Conservation (phyloP, 2,329 filamentous ascomycete species). For the Phyllosticta capitalensis region DNA sequence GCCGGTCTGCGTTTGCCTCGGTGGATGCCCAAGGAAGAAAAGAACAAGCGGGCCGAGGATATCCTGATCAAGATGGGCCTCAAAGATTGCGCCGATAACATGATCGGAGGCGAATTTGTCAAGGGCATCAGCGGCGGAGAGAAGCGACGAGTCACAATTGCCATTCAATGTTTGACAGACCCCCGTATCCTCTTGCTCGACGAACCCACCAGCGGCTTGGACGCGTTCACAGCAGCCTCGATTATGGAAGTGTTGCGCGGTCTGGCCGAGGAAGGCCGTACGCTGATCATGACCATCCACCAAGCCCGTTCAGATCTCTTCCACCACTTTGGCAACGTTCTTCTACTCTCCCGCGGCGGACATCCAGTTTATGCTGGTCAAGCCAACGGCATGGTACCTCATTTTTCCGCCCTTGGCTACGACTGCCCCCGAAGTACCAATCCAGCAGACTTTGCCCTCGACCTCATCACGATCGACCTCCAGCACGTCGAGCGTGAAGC, state of each 20-base stretch:
- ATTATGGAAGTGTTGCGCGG: conserved; percentile 66
- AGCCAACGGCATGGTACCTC: conserved; percentile 53
- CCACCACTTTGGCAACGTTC: conserved; percentile 58
- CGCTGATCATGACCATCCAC: conserved; percentile 67
- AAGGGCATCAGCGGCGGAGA: conserved; percentile 76
- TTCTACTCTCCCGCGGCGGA: conserved; percentile 62
- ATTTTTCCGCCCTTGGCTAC: conserved; percentile 53
- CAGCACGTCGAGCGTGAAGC: conserved; percentile 55
- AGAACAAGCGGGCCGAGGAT: conserved; percentile 58
- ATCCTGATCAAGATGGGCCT: conserved; percentile 66
- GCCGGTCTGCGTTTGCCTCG: conserved; percentile 61
- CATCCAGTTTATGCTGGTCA: conserved; percentile 58
- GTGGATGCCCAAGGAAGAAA: conserved; percentile 61
- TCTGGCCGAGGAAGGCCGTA: conserved; percentile 63
- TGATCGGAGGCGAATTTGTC: conserved; percentile 61
- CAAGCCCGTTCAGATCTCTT: conserved; percentile 68
- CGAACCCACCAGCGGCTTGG: conserved; percentile 66
- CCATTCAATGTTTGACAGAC: conserved; percentile 67
- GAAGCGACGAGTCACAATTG: conserved; percentile 68
- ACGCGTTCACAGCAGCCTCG: conserved; percentile 68
- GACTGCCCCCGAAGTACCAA: conserved; percentile 62
- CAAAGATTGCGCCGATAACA: conserved; percentile 67
- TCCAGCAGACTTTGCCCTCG: conserved; percentile 67
- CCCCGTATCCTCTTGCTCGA: conserved; percentile 64
- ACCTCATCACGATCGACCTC: conserved; percentile 66